A percentile compares a stretch with the other conserved stretches of the same genome.
Conservation (phyloP, 768 basidiomycete species). For the Cystobasidium onofrii region DNA sequence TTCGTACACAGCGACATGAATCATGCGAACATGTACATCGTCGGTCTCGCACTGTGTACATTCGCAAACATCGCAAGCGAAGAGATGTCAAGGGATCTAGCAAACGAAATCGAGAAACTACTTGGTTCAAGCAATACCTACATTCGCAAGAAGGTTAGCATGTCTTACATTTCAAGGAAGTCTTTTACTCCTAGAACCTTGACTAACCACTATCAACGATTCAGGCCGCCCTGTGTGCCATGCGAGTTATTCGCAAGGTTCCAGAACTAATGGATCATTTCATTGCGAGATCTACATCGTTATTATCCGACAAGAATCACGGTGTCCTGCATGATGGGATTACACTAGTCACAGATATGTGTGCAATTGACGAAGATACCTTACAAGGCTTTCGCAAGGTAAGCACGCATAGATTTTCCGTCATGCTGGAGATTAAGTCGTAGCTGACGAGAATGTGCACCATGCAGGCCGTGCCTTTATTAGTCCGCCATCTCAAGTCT, state of each 20-base stretch:
- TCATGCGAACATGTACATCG: constrained; percentile 97
- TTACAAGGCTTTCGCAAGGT: constrained; percentile 86
- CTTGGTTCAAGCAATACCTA: constrained; percentile 96
- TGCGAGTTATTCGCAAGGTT: constrained; percentile 88
- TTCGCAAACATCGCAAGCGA: constrained; percentile 99
- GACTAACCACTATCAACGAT: not conserved
- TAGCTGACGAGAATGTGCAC: not conserved
- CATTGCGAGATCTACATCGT: constrained; percentile 71
- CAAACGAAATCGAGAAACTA: constrained; percentile 94
- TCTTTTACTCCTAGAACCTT: not conserved
- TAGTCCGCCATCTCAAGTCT: constrained; percentile 90
- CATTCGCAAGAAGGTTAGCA: constrained; percentile 85
- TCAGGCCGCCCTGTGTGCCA: constrained; percentile 87
- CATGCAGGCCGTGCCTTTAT: constrained; percentile 71
- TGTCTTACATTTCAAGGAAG: too few species aligned
- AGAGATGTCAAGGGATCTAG: constrained; percentile 97
- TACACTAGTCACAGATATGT: constrained; percentile 92
- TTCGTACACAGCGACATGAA: constrained; percentile 77
- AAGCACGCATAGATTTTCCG: constrained; percentile 37
- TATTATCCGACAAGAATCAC: constrained; percentile 91
- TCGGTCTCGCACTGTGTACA: constrained; percentile 91
- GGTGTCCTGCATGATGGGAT: constrained; percentile 90
- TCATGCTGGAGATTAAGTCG: constrained; percentile 35
- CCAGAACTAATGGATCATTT: constrained; percentile 94
- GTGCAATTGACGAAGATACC: constrained; percentile 62